phyloP scores from a whole-genome alignment of 1,284 basidiomycete genomes.

The Ceratobasidium sp. region DNA sequence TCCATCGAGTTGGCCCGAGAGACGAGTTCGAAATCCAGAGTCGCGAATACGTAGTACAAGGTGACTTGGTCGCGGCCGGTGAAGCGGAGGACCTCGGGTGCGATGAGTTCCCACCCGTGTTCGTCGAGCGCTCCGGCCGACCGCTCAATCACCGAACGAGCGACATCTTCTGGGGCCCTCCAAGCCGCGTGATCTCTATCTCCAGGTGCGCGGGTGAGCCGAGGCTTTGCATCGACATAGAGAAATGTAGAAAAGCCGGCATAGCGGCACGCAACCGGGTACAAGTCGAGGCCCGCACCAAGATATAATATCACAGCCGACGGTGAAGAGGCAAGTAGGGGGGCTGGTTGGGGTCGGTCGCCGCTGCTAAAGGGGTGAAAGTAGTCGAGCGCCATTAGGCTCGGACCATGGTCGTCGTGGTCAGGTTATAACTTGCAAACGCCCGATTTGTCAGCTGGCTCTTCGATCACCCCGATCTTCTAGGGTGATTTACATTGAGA shows the following conservation, averaged over 20 bases:
- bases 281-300: conserved; percentile 22
- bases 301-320: conserved; percentile 22
- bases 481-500: no score
- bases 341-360: background rate
- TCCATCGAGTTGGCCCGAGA: background rate
- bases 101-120: conserved; percentile 18
- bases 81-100: conserved; percentile 23
- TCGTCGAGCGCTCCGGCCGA: conserved; percentile 3
- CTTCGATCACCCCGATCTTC: no score
- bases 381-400: no score
- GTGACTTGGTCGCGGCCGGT: background rate
- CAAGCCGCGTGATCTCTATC: conserved; percentile 29
- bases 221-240: conserved; percentile 30
- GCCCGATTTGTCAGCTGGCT: no score
- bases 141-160: conserved; percentile 10
- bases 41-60: conserved; percentile 28
- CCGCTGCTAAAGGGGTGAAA: conserved; percentile 20
- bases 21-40: conserved; percentile 28
- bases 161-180: conserved; percentile 27
- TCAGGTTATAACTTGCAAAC: no score
- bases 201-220: conserved; percentile 21
- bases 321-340: background rate
- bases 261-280: conserved; percentile 13
- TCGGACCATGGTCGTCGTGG: no score
- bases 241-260: conserved; percentile 22